phyloP scores from a whole-genome alignment of 306 rosid species.

The Inga leiocalycina region DNA sequence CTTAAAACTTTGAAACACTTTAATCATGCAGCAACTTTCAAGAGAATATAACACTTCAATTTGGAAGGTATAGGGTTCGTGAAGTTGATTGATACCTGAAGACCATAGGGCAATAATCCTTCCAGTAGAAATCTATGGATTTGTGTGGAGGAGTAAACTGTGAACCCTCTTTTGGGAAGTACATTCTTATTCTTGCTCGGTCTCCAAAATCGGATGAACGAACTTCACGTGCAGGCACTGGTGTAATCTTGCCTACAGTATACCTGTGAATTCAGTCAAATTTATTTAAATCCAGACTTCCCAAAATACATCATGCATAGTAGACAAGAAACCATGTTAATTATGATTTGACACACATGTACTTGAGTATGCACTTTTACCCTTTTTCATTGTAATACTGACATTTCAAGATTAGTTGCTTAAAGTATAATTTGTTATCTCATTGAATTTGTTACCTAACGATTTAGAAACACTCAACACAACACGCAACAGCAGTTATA shows the following conservation, averaged over 20 bases:
- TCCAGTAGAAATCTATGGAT: slow-evolving; percentile 89
- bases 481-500: not conserved
- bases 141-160: slow-evolving; percentile 89
- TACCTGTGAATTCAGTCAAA: slow-evolving; percentile 70
- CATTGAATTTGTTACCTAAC: not conserved
- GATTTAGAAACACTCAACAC: not conserved
- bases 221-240: slow-evolving; percentile 94
- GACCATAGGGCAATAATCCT: slow-evolving; percentile 99
- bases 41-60: slow-evolving; percentile 26
- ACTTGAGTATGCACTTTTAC: not conserved
- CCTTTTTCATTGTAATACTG: not conserved
- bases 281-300: slow-evolving; percentile 27
- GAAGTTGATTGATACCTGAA: slow-evolving; percentile 70
- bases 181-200: slow-evolving; percentile 92
- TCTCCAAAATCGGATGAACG: slow-evolving; percentile 92
- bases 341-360: not conserved
- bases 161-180: slow-evolving; percentile 85
- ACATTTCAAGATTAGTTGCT: not conserved
- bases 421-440: slow-evolving; percentile 4
- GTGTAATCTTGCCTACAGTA: slow-evolving; percentile 96
- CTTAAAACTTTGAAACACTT: slow-evolving; percentile 16
- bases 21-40: not conserved
- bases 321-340: slow-evolving; percentile 4
- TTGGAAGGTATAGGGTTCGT: slow-evolving; percentile 16
- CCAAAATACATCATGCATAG: slow-evolving; percentile 15